phyloP scores from a whole-genome alignment of 495 filamentous ascomycete genomes.

The Neurospora sp. region DNA sequence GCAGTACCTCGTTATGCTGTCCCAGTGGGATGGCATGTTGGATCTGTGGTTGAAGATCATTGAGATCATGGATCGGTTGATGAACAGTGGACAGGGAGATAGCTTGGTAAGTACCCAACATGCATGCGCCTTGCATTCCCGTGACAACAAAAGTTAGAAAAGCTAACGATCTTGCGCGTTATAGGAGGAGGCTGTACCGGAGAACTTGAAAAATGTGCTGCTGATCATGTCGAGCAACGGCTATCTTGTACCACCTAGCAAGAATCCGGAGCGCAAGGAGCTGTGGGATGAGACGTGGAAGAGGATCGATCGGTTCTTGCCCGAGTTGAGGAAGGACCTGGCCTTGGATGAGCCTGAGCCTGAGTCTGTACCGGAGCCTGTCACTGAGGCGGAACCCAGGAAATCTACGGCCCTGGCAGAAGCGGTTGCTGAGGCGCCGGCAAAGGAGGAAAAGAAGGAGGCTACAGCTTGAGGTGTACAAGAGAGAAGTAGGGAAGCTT shows the following conservation, averaged over 20 bases:
- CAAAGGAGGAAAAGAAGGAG: conserved; percentile 1
- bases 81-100: conserved; percentile 92
- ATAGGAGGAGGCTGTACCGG: conserved; percentile 89
- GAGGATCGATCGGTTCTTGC: conserved; percentile 81
- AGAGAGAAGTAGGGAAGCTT: not conserved
- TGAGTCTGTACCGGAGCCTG: not conserved
- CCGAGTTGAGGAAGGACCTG: conserved; percentile 51
- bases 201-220: conserved; percentile 92
- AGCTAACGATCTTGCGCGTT: conserved; percentile 12
- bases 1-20: conserved; percentile 79
- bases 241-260: conserved; percentile 65
- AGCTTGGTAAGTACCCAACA: conserved; percentile 53
- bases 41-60: conserved; percentile 88
- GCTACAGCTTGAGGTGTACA: not conserved
- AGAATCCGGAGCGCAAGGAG: conserved; percentile 46
- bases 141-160: not conserved
- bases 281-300: conserved; percentile 80
- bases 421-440: not conserved
- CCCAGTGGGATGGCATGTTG: conserved; percentile 83
- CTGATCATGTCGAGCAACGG: conserved; percentile 90
- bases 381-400: not conserved
- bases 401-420: not conserved
- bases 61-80: conserved; percentile 89
- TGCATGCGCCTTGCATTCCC: not conserved
- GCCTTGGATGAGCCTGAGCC: conserved; percentile 31